Evolutionary conservation across 495 filamentous ascomycete genomes (phyloP).

Genomic region (Annulohypoxylon bovei): DNA sequence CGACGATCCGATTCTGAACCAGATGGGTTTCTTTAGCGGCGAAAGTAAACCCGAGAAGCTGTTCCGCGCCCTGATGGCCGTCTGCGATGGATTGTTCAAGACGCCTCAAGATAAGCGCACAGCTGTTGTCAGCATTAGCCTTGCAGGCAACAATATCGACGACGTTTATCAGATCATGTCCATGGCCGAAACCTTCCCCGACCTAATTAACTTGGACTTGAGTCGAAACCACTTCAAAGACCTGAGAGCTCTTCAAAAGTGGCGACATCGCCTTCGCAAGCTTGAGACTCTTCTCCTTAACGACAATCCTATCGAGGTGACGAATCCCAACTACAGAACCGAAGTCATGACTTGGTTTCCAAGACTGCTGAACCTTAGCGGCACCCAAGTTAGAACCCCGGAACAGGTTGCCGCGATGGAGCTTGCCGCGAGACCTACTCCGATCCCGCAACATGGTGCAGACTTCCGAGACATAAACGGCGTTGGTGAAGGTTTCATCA

Average conservation of each 20-base stretch:
- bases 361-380: conserved; percentile 75
- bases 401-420: conserved; percentile 68
- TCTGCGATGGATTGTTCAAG: conserved; percentile 77
- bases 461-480: conserved; percentile 79
- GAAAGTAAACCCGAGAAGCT: conserved; percentile 81
- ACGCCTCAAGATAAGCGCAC: conserved; percentile 71
- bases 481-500: conserved; percentile 78
- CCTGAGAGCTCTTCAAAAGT: conserved; percentile 74
- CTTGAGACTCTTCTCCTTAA: conserved; percentile 82
- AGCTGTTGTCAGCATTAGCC: conserved; percentile 77
- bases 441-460: conserved; percentile 73
- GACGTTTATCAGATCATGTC: conserved; percentile 74
- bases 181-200: conserved; percentile 79
- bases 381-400: conserved; percentile 72
- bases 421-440: conserved; percentile 53
- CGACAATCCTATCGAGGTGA: conserved; percentile 76
- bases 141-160: conserved; percentile 78
- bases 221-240: conserved; percentile 79
- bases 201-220: conserved; percentile 84
- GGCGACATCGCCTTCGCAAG: conserved; percentile 79
- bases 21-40: conserved; percentile 79
- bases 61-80: conserved; percentile 86
- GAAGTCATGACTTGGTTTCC: conserved; percentile 87
- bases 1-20: conserved; percentile 70
- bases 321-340: conserved; percentile 67